phyloP scores from a whole-genome alignment of 805 yeast genomes.

The Peterozyma toletana region DNA sequence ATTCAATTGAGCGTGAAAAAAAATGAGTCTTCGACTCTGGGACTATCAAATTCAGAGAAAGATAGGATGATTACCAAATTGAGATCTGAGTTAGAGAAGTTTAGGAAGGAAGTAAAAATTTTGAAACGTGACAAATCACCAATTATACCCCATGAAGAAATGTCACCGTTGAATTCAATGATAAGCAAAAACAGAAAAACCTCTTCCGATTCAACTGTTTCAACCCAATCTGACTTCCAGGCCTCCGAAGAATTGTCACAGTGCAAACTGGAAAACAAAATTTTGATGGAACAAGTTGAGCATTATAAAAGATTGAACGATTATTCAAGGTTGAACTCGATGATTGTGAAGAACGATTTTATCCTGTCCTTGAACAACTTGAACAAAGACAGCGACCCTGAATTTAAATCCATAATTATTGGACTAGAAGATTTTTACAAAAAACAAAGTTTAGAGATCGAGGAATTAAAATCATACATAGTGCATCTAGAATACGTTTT shows the following conservation, averaged over 20 bases:
- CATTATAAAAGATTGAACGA: conserved; percentile 63
- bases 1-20: conserved; percentile 62
- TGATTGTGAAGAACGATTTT: conserved; percentile 51
- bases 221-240: not conserved
- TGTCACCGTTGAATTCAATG: not conserved
- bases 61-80: conserved; percentile 50
- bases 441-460: conserved; percentile 41
- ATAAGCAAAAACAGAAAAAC: conserved; percentile 1
- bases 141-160: too few relatives aligned
- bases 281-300: conserved; percentile 60
- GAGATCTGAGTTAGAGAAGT: conserved; percentile 52
- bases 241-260: conserved; percentile 27
- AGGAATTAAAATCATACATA: conserved; percentile 54
- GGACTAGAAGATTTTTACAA: conserved; percentile 42
- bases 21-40: conserved; percentile 27
- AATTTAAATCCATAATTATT: conserved; percentile 32
- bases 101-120: conserved; percentile 41
- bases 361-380: conserved; percentile 50
- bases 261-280: conserved; percentile 52
- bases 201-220: not conserved
- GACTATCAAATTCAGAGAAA: conserved; percentile 28
- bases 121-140: conserved; percentile 18
- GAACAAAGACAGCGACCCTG: conserved; percentile 19
- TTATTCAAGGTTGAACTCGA: conserved; percentile 20
- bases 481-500: conserved; percentile 51